Conservation (phyloP, 805 yeast genomes). For the Candida nemodendra region DNA sequence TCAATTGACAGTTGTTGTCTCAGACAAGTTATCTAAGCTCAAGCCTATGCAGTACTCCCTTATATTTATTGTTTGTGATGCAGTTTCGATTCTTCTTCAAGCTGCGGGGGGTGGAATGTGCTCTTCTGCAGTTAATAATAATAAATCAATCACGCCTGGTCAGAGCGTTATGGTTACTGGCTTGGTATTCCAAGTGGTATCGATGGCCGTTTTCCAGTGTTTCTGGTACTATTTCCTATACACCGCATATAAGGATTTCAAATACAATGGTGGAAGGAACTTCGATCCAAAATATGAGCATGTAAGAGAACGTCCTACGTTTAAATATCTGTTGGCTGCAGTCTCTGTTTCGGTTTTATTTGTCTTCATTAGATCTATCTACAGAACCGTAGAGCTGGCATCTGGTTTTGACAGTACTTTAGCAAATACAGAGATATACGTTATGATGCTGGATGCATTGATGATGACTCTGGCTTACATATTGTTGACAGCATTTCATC, state of each 20-base stretch:
- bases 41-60: constrained; percentile 62
- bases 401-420: constrained; percentile 72
- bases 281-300: constrained; percentile 37
- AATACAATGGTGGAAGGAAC: constrained; percentile 28
- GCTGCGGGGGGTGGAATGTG: constrained; percentile 78
- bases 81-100: constrained; percentile 63
- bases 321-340: constrained; percentile 44
- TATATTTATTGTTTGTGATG: constrained; percentile 65
- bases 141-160: constrained; percentile 42
- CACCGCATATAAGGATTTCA: constrained; percentile 33
- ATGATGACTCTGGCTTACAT: constrained; percentile 54
- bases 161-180: constrained; percentile 75
- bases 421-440: constrained; percentile 57
- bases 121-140: constrained; percentile 39
- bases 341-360: constrained; percentile 49
- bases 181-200: constrained; percentile 68
- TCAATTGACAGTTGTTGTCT: constrained; percentile 62
- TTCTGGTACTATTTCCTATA: constrained; percentile 49
- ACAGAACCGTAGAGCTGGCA: constrained; percentile 68
- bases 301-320: constrained; percentile 36
- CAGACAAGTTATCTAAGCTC: constrained; percentile 48
- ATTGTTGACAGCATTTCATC: constrained; percentile 55
- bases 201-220: constrained; percentile 60
- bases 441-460: constrained; percentile 59
- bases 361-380: constrained; percentile 65